Evolutionary conservation across 306 rosid genomes (phyloP).

Genomic region (Benincasa hispida): DNA sequence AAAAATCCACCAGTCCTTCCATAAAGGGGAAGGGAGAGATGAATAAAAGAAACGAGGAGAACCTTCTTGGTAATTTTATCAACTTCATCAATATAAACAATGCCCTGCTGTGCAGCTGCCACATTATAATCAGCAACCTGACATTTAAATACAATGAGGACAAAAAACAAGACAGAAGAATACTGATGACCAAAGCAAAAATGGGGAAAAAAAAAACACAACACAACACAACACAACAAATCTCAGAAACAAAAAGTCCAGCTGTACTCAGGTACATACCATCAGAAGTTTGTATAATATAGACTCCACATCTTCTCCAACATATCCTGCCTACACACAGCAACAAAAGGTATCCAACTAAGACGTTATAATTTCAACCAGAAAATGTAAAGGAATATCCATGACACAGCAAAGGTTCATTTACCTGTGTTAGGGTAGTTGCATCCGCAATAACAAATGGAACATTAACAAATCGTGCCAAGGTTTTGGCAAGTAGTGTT

Average conservation of each 20-base stretch:
- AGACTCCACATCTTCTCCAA: slow-evolving; percentile 98
- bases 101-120: slow-evolving; percentile 95
- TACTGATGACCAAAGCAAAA: background rate
- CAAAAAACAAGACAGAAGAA: background rate
- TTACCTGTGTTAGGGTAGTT: slow-evolving; percentile 92
- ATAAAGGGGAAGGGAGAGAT: background rate
- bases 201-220: too few species aligned
- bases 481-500: slow-evolving; percentile 98
- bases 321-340: slow-evolving; percentile 87
- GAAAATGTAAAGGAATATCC: background rate
- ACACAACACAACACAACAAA: too few species aligned
- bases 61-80: slow-evolving; percentile 98
- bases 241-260: background rate
- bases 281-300: slow-evolving; percentile 78
- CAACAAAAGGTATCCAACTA: background rate
- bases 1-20: slow-evolving; percentile 10
- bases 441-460: slow-evolving; percentile 98
- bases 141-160: slow-evolving; percentile 4
- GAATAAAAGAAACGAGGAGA: background rate
- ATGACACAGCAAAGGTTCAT: background rate
- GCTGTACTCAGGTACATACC: slow-evolving; percentile 27
- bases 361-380: background rate
- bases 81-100: slow-evolving; percentile 97
- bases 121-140: slow-evolving; percentile 95
- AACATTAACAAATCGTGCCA: slow-evolving; percentile 94